phyloP scores from a whole-genome alignment of 192 early-diverging fungal species.

The Linderina pennispora region DNA sequence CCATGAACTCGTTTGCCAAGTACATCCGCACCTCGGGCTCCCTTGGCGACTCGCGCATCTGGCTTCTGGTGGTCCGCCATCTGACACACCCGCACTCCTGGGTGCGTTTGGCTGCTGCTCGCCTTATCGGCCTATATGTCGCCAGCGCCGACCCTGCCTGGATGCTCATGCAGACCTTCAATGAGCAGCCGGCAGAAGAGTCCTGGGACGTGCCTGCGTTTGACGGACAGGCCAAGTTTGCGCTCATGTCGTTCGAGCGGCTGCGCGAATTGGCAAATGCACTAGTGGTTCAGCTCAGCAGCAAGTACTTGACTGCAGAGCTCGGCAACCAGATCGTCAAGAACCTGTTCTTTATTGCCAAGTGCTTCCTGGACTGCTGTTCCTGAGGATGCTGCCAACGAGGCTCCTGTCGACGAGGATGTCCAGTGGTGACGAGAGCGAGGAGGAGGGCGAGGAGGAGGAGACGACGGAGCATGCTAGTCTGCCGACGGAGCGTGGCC shows the following conservation, averaged over 20 bases:
- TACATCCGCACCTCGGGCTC: conserved; percentile 52
- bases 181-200: too few species aligned
- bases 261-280: conserved; percentile 51
- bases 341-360: conserved; percentile 89
- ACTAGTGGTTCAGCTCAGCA: conserved; percentile 61
- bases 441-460: conserved; percentile 10
- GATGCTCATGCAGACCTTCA: conserved; percentile 44
- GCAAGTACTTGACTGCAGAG: conserved; percentile 61
- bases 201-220: conserved; percentile 28
- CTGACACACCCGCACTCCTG: conserved; percentile 87
- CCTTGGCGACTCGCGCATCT: conserved; percentile 51
- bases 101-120: conserved; percentile 67
- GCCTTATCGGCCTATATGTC: conserved; percentile 76
- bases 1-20: conserved; percentile 70
- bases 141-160: conserved; percentile 55
- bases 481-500: conserved; percentile 20
- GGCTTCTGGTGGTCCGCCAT: conserved; percentile 59
- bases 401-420: conserved; percentile 12
- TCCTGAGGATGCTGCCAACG: conserved; percentile 7
- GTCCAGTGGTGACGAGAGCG: conserved; percentile 18
- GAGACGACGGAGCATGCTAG: conserved; percentile 1
- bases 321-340: conserved; percentile 86
- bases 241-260: conserved; percentile 22
- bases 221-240: conserved; percentile 16
- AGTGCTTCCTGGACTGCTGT: conserved; percentile 52